phyloP scores from a whole-genome alignment of 2,329 filamentous ascomycete genomes.

The Claviceps monticola region DNA sequence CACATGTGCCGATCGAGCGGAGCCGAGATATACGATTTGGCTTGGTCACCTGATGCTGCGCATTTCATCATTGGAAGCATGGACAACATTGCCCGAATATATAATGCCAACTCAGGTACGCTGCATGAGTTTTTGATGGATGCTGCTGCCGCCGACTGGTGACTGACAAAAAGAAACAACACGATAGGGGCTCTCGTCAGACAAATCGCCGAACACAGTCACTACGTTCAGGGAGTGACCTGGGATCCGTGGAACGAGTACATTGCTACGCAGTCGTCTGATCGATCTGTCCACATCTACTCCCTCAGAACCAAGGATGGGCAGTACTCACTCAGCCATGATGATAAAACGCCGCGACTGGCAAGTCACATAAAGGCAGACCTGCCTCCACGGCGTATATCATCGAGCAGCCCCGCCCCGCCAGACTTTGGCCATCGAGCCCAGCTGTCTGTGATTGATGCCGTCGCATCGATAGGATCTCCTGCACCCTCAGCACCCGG shows the following conservation, averaged over 20 bases:
- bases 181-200: slow-evolving; percentile 50
- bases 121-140: not conserved
- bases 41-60: slow-evolving; percentile 93
- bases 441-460: slow-evolving; percentile 43
- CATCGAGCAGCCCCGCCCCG: slow-evolving; percentile 82
- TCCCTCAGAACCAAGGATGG: slow-evolving; percentile 92
- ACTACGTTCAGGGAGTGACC: slow-evolving; percentile 95
- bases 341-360: slow-evolving; percentile 62
- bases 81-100: slow-evolving; percentile 96
- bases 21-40: slow-evolving; percentile 93
- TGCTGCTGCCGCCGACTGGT: slow-evolving; percentile 1
- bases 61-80: slow-evolving; percentile 99
- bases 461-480: slow-evolving; percentile 51
- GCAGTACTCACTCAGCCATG: slow-evolving; percentile 64
- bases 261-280: slow-evolving; percentile 94
- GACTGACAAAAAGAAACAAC: slow-evolving; percentile 2
- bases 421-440: slow-evolving; percentile 61
- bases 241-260: slow-evolving; percentile 99
- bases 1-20: slow-evolving; percentile 95
- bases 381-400: slow-evolving; percentile 78
- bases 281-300: slow-evolving; percentile 96
- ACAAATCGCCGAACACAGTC: slow-evolving; percentile 92
- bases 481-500: slow-evolving; percentile 84
- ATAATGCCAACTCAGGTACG: slow-evolving; percentile 81
- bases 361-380: slow-evolving; percentile 72